Evolutionary conservation across 352 stramenopile species (phyloP), one percentile per base, ranked within the genome.

Genomic region (Pythium angustatum): DNA sequence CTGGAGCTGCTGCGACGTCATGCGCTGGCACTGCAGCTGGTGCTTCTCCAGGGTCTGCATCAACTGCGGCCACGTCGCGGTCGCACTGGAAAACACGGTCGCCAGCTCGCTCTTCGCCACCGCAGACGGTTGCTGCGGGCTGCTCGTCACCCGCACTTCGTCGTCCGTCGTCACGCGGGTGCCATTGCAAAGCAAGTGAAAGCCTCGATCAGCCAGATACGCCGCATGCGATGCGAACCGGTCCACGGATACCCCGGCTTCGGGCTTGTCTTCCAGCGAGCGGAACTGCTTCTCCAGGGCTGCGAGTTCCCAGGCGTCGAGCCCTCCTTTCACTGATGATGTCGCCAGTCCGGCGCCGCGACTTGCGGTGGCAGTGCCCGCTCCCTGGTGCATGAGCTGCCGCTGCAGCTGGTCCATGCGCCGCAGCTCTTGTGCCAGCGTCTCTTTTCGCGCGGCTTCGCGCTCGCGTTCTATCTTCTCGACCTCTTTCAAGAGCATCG

Each of bases 401-500:
- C 78, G 73, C 28, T 76, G 75, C 38, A 71, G 72, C 38, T 68
- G 71, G 1, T 62, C 59, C 41, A 90, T 71, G 40, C 81, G 69
- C 11, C 79, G 71, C 17, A 81, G 52, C 51, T 91, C 78, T 63
- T 64, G 59, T 34, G 79, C 69, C 3, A 62, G 69, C 5, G 58
- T 69, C 27, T 75, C 69, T 2, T 57, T 63, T 26, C 62, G 58
- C 63, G 68, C 53, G 14, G 76, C 80, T 60, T 85, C 66, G 15
- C 77, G 71, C 30, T 85, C 72, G 2, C 77, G 63, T 56, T 84
- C 73, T 43, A 82, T 84, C 19, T 49, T 62, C 7, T 77, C 71
- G 2, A 92, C 75, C 48, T 91, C 83, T 30, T 77, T 76, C 55
- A 92, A 87, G 4, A 94, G 74, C 58, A 94, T 70, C 50, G 81